Conservation (phyloP, 352 stramenopile genomes). For the Thalassiosira hispida region DNA sequence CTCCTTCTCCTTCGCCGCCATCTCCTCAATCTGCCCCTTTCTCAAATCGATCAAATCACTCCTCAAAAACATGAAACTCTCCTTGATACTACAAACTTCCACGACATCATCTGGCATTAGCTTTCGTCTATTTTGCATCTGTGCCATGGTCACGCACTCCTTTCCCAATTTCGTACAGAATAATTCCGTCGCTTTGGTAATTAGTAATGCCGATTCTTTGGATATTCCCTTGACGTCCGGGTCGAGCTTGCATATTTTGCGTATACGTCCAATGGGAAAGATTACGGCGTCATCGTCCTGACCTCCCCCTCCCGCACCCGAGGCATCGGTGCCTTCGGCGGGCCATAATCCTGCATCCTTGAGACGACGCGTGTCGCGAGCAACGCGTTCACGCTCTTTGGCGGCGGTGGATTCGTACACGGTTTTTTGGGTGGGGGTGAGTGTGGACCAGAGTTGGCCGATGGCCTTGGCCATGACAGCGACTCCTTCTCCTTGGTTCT, state of each 20-base stretch:
- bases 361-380: conserved; percentile 78
- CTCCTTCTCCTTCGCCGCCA: conserved; percentile 29
- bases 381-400: conserved; percentile 82
- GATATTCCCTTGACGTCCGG: conserved; percentile 91
- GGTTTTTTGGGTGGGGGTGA: conserved; percentile 88
- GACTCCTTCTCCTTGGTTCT: conserved; percentile 69
- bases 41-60: conserved; percentile 72
- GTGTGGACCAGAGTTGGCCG: conserved; percentile 89
- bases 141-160: conserved; percentile 84
- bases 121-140: conserved; percentile 78
- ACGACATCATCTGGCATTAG: conserved; percentile 72
- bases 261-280: conserved; percentile 86
- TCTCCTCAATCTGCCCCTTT: conserved; percentile 39
- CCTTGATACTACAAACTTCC: conserved; percentile 67
- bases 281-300: conserved; percentile 38
- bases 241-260: conserved; percentile 93
- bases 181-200: conserved; percentile 92
- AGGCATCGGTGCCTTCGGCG: conserved; percentile 68
- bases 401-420: conserved; percentile 88
- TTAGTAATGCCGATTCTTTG: conserved; percentile 91
- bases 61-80: conserved; percentile 75
- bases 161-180: conserved; percentile 90
- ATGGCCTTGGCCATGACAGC: conserved; percentile 89
- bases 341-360: conserved; percentile 62
- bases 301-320: conserved; percentile 53